Evolutionary conservation across 2,329 filamentous ascomycete species (phyloP), one percentile per base, ranked within the genome.

Genomic region (Leptographium procerum): DNA sequence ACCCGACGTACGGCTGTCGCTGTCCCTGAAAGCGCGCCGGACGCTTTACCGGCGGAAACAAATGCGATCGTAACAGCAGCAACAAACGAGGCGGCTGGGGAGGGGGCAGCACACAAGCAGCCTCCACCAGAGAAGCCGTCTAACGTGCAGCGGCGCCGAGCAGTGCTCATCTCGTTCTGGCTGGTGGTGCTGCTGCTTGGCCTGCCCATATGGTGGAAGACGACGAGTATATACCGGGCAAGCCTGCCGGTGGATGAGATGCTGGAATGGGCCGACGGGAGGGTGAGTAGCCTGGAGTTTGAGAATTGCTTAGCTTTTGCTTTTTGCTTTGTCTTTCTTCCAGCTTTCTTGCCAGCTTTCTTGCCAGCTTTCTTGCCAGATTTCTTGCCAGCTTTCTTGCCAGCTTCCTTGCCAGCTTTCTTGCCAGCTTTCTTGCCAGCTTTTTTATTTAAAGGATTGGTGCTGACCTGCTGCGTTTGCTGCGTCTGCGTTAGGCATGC

Each of bases 181-280:
- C 76, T 84, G 6, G 84, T 97, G 43, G 89, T 95, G 8, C 69
- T 95, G 8, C 80, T 87, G 33, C 74, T 99, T 7, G 94, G 94
- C 3, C 71, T 99, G 64, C 94, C 94, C 59, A 86, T 95, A 81
- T 99, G 94, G 94, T 95, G 90, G 85, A 85, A 85, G 70, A 97
- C 94, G 0, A 99, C 94, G 4, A 87, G 88, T 0, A 95, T 97
- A 58, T 91, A 95, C 71, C 83, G 94, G 58, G 91, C 92, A 14
- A 80, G 85, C 51, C 75, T 99, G 65, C 94, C 94, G 6, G 72
- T 96, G 64, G 81, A 87, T 68, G 81, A 85, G 57, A 99, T 99
- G 94, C 82, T 88, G 64, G 82, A 87, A 61, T 97, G 94, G 92
- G 88, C 90, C 11, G 88, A 95, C 67, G 91, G 91, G 63, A 89